Evolutionary conservation across 2,329 filamentous ascomycete genomes (phyloP).

Genomic region (Beauveria bassiana): DNA sequence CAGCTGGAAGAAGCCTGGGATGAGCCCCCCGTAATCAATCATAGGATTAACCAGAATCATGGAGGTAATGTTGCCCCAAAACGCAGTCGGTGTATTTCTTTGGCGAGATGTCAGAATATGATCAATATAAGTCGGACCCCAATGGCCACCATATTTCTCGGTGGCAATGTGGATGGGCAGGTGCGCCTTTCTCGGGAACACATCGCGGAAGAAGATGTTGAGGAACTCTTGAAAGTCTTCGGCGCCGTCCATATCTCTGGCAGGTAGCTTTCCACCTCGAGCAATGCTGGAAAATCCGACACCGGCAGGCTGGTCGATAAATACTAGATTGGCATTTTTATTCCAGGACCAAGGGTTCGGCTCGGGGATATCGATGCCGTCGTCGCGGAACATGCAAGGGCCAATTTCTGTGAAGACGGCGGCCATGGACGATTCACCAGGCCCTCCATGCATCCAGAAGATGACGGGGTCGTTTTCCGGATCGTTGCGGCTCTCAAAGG

Average conservation of each 20-base stretch:
- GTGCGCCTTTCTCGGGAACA: conserved; percentile 31
- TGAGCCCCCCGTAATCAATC: conserved; percentile 11
- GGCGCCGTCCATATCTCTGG: conserved; percentile 33
- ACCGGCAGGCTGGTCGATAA: conserved; percentile 46
- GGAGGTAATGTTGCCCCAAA: conserved; percentile 59
- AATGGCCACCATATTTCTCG: conserved; percentile 29
- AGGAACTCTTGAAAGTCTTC: conserved; percentile 42
- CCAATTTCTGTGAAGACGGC: conserved; percentile 15
- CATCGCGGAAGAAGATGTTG: conserved; percentile 36
- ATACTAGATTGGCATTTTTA: conserved; percentile 29
- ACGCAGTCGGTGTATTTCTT: conserved; percentile 11
- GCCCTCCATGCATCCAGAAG: conserved; percentile 37
- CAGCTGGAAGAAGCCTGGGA: conserved; percentile 13
- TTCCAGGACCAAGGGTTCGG: conserved; percentile 17
- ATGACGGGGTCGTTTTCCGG: conserved; percentile 28
- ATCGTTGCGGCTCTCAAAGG: conserved; percentile 20
- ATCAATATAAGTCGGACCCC: conserved; percentile 25
- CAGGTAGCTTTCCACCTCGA: conserved; percentile 19
- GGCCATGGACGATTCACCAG: conserved; percentile 13
- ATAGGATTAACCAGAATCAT: conserved; percentile 15
- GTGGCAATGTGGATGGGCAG: conserved; percentile 38
- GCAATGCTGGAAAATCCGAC: conserved; percentile 45
- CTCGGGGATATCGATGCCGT: neutral
- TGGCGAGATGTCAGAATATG: conserved; percentile 15
- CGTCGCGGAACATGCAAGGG: conserved; percentile 12